Base-by-base conservation (phyloP, 2,329 filamentous ascomycete genomes). In the Calonectria honghensis region DNA sequence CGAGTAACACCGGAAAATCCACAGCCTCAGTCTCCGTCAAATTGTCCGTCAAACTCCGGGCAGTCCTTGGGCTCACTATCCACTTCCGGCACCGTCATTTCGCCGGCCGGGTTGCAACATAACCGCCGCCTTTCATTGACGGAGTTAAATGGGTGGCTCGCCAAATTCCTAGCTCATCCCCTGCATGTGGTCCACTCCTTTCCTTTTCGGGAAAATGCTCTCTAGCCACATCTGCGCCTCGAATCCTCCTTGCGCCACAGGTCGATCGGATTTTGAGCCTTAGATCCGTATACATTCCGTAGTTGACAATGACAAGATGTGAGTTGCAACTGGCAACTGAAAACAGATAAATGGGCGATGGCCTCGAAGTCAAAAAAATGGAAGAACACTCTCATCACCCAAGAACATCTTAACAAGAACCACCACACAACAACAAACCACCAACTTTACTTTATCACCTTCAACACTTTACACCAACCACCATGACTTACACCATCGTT, bases 401-500 rank as follows among this genome's bases (percentile, higher is more conserved):
- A 35, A 37, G 31, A 63, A 6, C 32, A 70, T 64, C 39, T 32
- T 13, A 32, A 59, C n/a, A 57, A 68, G n/a, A 51, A 68, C 37
- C 41, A 24, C 57, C 59, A 70, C 4, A 14, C 9, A 54, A 51
- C 14, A 54, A 51, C 32, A 67, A 6, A 16, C 5, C 24, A 72
- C n/a, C 31, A 16, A 59, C 50, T 54, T 35, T 29, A 59, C 50
- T 54, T 35, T 29, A 45, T 16, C 37, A 51, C 20, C 10, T 18
- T 31, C 27, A 6, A 37, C 20, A 37, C 37, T 41, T 18, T n/a
- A 50, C 41, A 57, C 20, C n/a, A 41, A 37, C 48, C 45, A 69
- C 29, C 72, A 82, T 82, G 80, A 54, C 73, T 75, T 75, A 79
- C 74, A 76, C 69, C 27, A 76, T 82, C 50, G 65, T 74, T 48